Conservation (phyloP, 1,284 basidiomycete genomes). For the Rhodotorula sp. region DNA sequence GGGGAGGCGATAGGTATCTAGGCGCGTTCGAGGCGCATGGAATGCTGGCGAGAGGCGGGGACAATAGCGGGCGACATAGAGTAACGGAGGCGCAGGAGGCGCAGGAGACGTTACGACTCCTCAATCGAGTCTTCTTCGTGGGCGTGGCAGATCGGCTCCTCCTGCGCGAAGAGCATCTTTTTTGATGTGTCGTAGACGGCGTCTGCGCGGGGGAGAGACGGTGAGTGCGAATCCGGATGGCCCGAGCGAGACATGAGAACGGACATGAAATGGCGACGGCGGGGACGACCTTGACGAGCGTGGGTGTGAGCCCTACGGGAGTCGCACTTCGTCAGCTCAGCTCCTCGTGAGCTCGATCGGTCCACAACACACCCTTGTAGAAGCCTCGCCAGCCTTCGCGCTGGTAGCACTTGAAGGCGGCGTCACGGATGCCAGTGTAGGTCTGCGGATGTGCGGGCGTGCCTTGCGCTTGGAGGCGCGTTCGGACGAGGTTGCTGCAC, state of each 20-base stretch:
- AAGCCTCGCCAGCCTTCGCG: slow-evolving; percentile 91
- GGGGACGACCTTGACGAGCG: slow-evolving; percentile 69
- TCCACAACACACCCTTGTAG: slow-evolving; percentile 76
- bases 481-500: slow-evolving; percentile 81
- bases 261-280: slow-evolving; percentile 80
- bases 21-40: no score
- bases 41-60: background rate
- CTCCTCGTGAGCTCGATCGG: slow-evolving; percentile 51
- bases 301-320: slow-evolving; percentile 33
- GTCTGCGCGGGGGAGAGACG: background rate
- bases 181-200: slow-evolving; percentile 40
- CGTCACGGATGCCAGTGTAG: slow-evolving; percentile 86
- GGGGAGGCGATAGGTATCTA: no score
- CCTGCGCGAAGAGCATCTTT: slow-evolving; percentile 33
- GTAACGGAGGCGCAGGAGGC: background rate
- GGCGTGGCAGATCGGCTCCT: slow-evolving; percentile 3
- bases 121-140: slow-evolving; percentile 13
- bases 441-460: slow-evolving; percentile 84
- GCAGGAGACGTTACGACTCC: background rate
- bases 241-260: background rate
- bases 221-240: background rate
- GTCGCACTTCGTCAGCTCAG: background rate
- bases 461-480: slow-evolving; percentile 91
- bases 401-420: slow-evolving; percentile 73
- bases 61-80: background rate